phyloP scores from a whole-genome alignment of 306 rosid genomes.

The Cicer cuneatum region DNA sequence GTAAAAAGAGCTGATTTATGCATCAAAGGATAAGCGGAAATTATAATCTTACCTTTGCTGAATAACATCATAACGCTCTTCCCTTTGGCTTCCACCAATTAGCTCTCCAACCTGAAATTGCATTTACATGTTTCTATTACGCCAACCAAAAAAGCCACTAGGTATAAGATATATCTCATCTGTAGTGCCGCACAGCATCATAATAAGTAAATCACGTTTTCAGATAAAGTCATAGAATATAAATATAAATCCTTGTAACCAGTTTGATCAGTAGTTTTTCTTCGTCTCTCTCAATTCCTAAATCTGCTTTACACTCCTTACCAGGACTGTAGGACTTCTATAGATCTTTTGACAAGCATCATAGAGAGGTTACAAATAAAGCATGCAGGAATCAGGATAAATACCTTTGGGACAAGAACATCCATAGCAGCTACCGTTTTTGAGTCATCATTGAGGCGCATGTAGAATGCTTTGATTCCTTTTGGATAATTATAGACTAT shows the following conservation, averaged over 20 bases:
- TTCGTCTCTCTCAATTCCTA: neutral
- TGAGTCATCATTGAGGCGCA: constrained; percentile 87
- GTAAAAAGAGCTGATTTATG: neutral
- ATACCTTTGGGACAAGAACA: constrained; percentile 96
- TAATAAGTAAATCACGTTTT: neutral
- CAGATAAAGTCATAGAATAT: neutral
- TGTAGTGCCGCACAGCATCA: neutral
- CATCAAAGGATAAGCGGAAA: neutral
- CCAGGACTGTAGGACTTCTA: neutral
- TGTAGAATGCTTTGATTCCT: constrained; percentile 95
- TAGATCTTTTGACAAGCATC: neutral
- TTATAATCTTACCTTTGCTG: constrained; percentile 54
- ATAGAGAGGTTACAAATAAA: constrained; percentile 26
- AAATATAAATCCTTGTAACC: neutral
- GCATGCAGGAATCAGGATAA: neutral
- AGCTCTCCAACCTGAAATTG: constrained; percentile 88
- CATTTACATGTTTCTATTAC: constrained; percentile 9
- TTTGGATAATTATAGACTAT: constrained; percentile 92
- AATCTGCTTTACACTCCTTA: neutral
- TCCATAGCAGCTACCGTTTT: constrained; percentile 99
- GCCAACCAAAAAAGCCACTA: constrained; percentile 6
- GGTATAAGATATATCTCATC: neutral
- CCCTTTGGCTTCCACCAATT: constrained; percentile 97
- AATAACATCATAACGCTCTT: constrained; percentile 83
- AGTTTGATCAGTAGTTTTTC: neutral